Conservation (phyloP, 1,139 yeast genomes). For the Kodamaea derodonti region DNA sequence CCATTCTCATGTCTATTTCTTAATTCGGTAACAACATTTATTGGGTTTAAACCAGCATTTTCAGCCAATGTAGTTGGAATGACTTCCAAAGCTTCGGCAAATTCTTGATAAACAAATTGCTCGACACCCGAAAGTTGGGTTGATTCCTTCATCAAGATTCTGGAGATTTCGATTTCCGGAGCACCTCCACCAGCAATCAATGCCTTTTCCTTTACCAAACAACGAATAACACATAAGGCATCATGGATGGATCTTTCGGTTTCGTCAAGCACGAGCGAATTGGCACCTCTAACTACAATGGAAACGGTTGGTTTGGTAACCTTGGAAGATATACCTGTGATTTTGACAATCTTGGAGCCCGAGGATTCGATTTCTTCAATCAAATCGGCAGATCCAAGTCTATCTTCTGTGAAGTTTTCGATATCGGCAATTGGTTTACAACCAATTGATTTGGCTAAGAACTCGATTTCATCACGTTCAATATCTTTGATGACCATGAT, state of each 20-base stretch:
- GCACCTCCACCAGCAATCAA: conserved; percentile 99
- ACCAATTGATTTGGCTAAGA: conserved; percentile 84
- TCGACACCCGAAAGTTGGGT: conserved; percentile 82
- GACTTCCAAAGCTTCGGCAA: conserved; percentile 92
- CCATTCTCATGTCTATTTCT: conserved; percentile 91
- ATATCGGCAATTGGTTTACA: conserved; percentile 96
- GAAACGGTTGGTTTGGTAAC: conserved; percentile 74
- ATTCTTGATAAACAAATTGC: conserved; percentile 92
- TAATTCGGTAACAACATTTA: conserved; percentile 90
- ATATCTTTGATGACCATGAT: conserved; percentile 93
- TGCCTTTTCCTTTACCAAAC: conserved; percentile 91
- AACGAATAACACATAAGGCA: conserved; percentile 93
- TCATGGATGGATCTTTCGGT: conserved; percentile 96
- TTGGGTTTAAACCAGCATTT: conserved; percentile 94
- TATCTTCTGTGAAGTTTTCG: conserved; percentile 87
- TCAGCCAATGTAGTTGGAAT: conserved; percentile 97
- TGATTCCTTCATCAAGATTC: conserved; percentile 75
- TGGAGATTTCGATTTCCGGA: conserved; percentile 92
- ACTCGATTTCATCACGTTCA: conserved; percentile 95
- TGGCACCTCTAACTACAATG: conserved; percentile 93
- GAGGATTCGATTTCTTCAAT: conserved; percentile 90
- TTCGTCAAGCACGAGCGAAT: conserved; percentile 84
- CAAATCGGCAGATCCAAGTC: conserved; percentile 86
- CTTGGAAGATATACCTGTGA: conserved; percentile 73
- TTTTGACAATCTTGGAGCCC: conserved; percentile 87